Base-by-base conservation (phyloP, 2,329 filamentous ascomycete genomes). In the Paramyrothecium roridum region DNA sequence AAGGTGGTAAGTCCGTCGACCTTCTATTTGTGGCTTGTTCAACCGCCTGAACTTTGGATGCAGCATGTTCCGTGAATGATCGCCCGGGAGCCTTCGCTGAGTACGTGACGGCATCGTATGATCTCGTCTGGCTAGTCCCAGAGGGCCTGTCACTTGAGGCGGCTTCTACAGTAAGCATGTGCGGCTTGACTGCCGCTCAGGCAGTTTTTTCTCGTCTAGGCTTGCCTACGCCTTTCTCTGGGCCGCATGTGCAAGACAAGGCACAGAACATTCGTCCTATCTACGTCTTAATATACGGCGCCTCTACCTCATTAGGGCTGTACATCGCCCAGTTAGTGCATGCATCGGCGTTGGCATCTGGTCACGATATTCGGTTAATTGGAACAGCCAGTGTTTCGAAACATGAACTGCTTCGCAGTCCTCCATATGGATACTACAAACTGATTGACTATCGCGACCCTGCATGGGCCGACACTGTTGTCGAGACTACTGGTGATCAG, bases 81-180 rank as follows among this genome's bases (percentile, higher is more conserved):
- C 69, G 73, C 0, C 73, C 76, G 0, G 77, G 76, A 8, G 75
- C 76, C 0, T 80, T 80, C 58, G 70, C 76, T 1, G 75, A 80
- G 53, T 76, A 71, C 50, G 55, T 76, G 11, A 60, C 55, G 0
- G 54, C 65, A 1, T 63, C 67, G 1, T 67, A 63, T 43, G 74
- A 77, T 43, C 64, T 79, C 1, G 61, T 73, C 2, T 77, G 75
- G 71, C 58, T 55, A 1, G 54, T 78, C 0, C 73, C 75, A 0
- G 63, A 65, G 0, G 17, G 21, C 1, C 33, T 77, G n/a, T 56
- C 62, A 0, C 56, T 70, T 2, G 71, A 76, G 48, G 62, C 68
- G n/a, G 76, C 75, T 1, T 70, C 73, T 1, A 61, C 68, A 0
- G 63, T 78, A 2, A 76, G 70, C 52, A 61, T 77, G 51, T 76